Evolutionary conservation across 2,329 filamentous ascomycete species (phyloP).

Genomic region (Colletotrichum chlorophyti): DNA sequence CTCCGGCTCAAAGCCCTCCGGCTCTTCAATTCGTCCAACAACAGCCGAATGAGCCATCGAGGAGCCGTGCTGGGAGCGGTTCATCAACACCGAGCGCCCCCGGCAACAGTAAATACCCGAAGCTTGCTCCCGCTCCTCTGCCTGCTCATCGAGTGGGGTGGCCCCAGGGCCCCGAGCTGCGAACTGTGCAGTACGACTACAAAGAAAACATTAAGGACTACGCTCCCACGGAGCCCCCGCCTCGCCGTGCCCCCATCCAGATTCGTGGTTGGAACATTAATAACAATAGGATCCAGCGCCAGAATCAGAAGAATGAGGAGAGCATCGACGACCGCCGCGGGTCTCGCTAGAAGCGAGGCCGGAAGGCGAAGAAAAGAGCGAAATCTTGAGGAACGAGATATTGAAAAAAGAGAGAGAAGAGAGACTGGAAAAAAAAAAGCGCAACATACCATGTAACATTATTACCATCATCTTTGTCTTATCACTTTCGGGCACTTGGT

Average conservation of each 20-base stretch:
- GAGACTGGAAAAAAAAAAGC: conserved; percentile 9
- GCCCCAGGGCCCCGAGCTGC: conserved; percentile 57
- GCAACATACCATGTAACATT: conserved; percentile 17
- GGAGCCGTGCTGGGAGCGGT: conserved; percentile 29
- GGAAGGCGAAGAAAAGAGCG: not conserved
- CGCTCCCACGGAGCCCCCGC: conserved; percentile 59
- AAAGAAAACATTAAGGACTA: conserved; percentile 65
- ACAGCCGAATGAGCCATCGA: conserved; percentile 16
- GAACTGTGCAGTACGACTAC: conserved; percentile 63
- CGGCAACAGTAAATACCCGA: conserved; percentile 49
- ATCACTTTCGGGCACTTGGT: conserved; percentile 13
- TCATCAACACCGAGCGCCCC: conserved; percentile 27
- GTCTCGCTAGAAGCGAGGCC: conserved; percentile 20
- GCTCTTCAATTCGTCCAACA: conserved; percentile 26
- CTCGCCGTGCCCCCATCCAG: conserved; percentile 60
- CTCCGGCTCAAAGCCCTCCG: conserved; percentile 26
- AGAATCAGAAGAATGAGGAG: conserved; percentile 20
- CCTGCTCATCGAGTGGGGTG: conserved; percentile 57
- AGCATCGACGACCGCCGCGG: conserved; percentile 30
- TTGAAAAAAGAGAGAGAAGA: no score
- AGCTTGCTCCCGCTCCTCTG: conserved; percentile 64
- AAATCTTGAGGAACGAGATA: not conserved
- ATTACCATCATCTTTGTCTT: no score
- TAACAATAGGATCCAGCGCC: conserved; percentile 26
- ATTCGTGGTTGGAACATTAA: conserved; percentile 58